Conservation (phyloP, 345 rosid genomes). For the Limnanthes douglasii region DNA sequence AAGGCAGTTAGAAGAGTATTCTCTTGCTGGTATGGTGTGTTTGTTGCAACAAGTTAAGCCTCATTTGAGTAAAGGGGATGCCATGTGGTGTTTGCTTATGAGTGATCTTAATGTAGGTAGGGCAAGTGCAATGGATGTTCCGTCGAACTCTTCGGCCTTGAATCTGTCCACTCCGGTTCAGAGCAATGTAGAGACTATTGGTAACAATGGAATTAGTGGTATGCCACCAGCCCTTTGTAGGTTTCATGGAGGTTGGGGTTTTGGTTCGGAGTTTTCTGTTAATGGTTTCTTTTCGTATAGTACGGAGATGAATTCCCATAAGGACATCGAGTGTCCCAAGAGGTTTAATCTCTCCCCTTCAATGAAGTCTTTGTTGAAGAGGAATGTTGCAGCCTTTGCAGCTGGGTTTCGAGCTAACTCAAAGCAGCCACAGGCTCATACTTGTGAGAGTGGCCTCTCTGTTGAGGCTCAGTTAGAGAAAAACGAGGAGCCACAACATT, state of each 20-base stretch:
- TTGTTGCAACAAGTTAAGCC: constrained; percentile 81
- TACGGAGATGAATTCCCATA: constrained; percentile 31
- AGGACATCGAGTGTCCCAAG: constrained; percentile 76
- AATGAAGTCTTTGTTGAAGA: constrained; percentile 68
- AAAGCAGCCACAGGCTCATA: constrained; percentile 30
- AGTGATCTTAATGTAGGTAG: constrained; percentile 84
- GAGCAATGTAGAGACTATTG: constrained; percentile 20
- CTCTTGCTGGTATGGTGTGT: constrained; percentile 73
- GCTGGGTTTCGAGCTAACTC: constrained; percentile 73
- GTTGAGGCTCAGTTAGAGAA: constrained; percentile 19
- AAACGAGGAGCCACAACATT: constrained; percentile 27
- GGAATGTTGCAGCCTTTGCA: constrained; percentile 82
- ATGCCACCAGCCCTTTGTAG: constrained; percentile 46
- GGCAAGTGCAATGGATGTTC: constrained; percentile 56
- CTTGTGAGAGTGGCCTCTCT: constrained; percentile 19
- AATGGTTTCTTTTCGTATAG: constrained; percentile 30
- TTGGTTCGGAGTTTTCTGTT: constrained; percentile 36
- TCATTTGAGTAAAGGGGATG: constrained; percentile 78
- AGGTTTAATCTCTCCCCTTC: constrained; percentile 78
- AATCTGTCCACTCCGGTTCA: constrained; percentile 13
- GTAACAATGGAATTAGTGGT: constrained; percentile 26
- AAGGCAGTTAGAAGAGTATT: constrained; percentile 69
- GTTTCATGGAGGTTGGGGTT: constrained; percentile 91
- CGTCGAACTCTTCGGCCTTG: constrained; percentile 13
- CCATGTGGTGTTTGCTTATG: constrained; percentile 93